Base-by-base conservation (phyloP, 31 red algal genomes). In the Endocladia muricata region DNA sequence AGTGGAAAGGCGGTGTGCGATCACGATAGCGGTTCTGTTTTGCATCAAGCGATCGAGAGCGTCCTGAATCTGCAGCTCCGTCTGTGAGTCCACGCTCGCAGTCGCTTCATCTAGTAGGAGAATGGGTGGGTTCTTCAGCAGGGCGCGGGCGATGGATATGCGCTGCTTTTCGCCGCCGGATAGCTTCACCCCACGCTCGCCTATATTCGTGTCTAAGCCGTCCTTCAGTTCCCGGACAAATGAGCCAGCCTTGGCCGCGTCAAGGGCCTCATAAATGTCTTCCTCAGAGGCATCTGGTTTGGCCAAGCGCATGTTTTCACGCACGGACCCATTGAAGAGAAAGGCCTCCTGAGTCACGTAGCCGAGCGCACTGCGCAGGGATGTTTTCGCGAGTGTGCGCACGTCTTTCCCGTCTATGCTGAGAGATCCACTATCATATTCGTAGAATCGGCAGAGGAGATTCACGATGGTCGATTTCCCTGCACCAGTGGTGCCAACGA, bases 91-190 rank as follows among this genome's bases (percentile, higher is more conserved):
- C 21, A 93, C 78, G 19, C 65, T 78, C 3, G 64, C 58, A 30
- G 90, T 93, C 36, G 78, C 57, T 48, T 93, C 90, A 76, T 93
- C 90, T 21, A 86, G 38, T 25, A 92, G 52, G 31, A 93, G 48
- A 17, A 93, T 26, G 4, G 38, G 37, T 4, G 90, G 90, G 61
- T 67, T 63, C 25, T 79, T 78, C 15, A 91, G 41, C 11, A 93
- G 42, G n/a, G 90, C 90, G 4, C 90, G 61, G 42, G 90, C 90
- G 39, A 93, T 73, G 2, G 87, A 65, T 1, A 93, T 47, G 32
- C 90, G 86, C 44, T 93, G 90, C 15, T 65, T 44, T 70, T 93
- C 75, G 36, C 90, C 90, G 52, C 90, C 90, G 34, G 66, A 76
- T 19, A 93, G 78, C 25, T 37, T 37, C 35, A 41, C 71, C 17